Evolutionary conservation across 345 rosid genomes (phyloP), one percentile per base, ranked within the genome.

Genomic region (Rubroshorea leprosula): DNA sequence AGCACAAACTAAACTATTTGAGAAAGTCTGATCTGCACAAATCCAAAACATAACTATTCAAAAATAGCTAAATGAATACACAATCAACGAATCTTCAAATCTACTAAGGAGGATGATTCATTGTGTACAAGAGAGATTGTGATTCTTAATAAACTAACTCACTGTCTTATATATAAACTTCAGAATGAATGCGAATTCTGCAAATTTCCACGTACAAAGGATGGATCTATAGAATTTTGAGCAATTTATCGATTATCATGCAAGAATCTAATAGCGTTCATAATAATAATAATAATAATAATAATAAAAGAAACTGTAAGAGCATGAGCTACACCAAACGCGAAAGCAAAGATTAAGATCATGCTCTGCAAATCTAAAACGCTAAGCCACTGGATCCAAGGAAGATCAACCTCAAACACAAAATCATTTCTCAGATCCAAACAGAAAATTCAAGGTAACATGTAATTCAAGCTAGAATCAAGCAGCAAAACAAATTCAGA

Each of bases 1-100:
- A 26, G 58, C 27, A 12, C 26, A 51, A 62, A 58, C 46, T 70
- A 71, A 29, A 18, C 41, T 47, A 57, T 35, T 8, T 1, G 31
- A 56, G 63, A 10, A 19, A 56, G 18, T 20, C 19, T 15, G 52
- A 63, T n/a, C 67, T 55, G 60, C 29, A 63, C 11, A 31, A 53
- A 43, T 20, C 3, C 31, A 6, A 5, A 31, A 15, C 5, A 23
- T 46, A 22, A 48, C 2, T 1, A 6, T 6, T 6, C 24, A 52
- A 16, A 51, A n/a, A 7, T 35, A 15, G 14, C 21, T 18, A 39
- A 25, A 43, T 4, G 13, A 31, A 23, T 2, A 53, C 27, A 6
- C 41, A 35, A 35, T 35, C 5, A 35, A 35, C 1, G 12, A 35
- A 35, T 13, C 12, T 9, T 35, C 41, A 35, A 6, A 8, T 6